These are phyloP conservation scores for Panellus pusillus DNA, from an alignment of 768 basidiomycete species.

Conservation along the genomic window DNA sequence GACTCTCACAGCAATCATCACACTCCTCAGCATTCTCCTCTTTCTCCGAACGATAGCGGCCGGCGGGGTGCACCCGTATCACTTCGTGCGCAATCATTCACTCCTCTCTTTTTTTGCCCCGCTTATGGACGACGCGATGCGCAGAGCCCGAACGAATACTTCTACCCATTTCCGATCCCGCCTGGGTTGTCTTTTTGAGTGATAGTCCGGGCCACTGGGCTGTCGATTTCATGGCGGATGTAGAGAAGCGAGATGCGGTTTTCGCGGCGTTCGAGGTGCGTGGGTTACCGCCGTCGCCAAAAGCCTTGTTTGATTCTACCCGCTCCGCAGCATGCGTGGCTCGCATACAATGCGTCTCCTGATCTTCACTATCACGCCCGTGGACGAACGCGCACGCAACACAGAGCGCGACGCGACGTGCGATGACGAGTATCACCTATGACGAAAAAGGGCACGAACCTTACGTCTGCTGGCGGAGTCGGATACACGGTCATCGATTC, in stretches of 20 bases:
- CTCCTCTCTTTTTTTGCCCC: too few species aligned
- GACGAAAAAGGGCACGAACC: slow-evolving; percentile 69
- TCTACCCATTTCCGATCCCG: not conserved
- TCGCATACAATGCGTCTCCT: slow-evolving; percentile 63
- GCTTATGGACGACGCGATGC: not conserved
- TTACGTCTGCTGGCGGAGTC: slow-evolving; percentile 76
- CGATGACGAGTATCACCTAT: slow-evolving; percentile 88
- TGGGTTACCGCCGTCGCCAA: too few species aligned
- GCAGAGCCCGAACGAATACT: slow-evolving; percentile 16
- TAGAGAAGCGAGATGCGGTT: slow-evolving; percentile 63
- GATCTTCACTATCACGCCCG: slow-evolving; percentile 4
- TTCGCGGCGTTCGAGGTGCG: slow-evolving; percentile 77
- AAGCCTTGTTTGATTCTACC: not conserved
- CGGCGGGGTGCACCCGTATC: slow-evolving; percentile 8
- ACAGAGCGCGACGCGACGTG: slow-evolving; percentile 90
- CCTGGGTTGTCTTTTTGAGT: slow-evolving; percentile 10
- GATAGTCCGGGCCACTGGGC: slow-evolving; percentile 1
- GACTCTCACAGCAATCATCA: not conserved
- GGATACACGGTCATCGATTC: slow-evolving; percentile 90
- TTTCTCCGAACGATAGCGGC: not conserved
- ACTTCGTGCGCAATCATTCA: not conserved
- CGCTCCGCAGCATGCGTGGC: slow-evolving; percentile 70
- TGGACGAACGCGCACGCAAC: too few species aligned
- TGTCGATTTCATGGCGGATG: slow-evolving; percentile 48
- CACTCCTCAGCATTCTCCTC: not conserved